Base-by-base conservation (phyloP, 163 green algal genomes). In the Chlamydomonas reinhardtii region DNA sequence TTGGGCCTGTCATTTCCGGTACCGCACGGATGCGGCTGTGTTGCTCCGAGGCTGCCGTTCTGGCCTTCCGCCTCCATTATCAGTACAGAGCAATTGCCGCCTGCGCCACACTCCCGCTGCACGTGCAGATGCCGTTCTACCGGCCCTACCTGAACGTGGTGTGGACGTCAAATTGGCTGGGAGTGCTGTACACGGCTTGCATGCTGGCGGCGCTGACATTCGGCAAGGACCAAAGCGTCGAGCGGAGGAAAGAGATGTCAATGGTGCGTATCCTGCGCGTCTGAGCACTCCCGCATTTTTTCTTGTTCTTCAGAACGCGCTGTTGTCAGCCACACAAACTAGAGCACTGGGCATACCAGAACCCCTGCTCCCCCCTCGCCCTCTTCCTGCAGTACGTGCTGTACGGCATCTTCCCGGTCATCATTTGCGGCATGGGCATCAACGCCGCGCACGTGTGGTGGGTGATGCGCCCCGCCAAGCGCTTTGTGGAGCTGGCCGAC, bases 351-450 rank as follows among this genome's bases (percentile, higher is more conserved):
- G n/a, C n/a, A n/a, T n/a, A n/a, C n/a, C n/a, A n/a, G n/a, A n/a
- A n/a, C n/a, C n/a, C n/a, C n/a, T n/a, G n/a, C n/a, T n/a, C n/a
- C n/a, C n/a, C n/a, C n/a, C n/a, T n/a, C n/a, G n/a, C n/a, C n/a
- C n/a, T n/a, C n/a, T n/a, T n/a, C n/a, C 48, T 19, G 48, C 48
- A 91, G 85, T 52, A 77, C 31, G 85, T 92, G 61, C 71, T 92
- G 70, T 89, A 89, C 27, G 85, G 89, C 75, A 89, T 92, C 39
- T 91, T 92, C 76, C 82, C 82, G 8, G 86, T 83, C 19, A 66
- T 90, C 37, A 27, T 82, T 37, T 64, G 76, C 12, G 61, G 77
- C 65, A 62, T 52, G 8, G 59, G 2, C n/a, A 8, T 86, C 27
- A 68, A 24, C 12, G 52, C 14, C 24, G 52, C 32, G 27, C 83